Evolutionary conservation across 1,284 basidiomycete species (phyloP), one percentile per base, ranked within the genome.

Genomic region (Coniophora puteana): DNA sequence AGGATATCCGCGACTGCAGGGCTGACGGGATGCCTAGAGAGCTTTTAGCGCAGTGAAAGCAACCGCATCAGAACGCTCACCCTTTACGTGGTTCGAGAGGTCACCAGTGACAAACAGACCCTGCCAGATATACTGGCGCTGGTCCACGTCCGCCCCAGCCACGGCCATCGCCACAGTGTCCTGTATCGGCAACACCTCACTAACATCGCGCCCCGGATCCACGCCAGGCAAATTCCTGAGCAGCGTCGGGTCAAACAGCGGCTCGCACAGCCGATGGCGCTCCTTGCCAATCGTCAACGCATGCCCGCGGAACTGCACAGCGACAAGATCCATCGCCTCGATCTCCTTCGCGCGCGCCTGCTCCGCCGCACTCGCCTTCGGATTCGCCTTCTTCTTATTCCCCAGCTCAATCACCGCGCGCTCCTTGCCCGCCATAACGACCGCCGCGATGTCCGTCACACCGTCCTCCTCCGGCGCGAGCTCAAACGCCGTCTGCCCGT

Each of bases 251-350:
- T 93, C 83, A 50, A 93, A 90, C 24, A 97, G 69, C 8, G 93
- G 91, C 57, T 96, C 93, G 57, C 89, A 91, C 59, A 94, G 84
- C 29, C 89, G 75, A 69, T 96, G 92, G 35, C 93, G 74, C 52
- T 93, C 89, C 52, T 89, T 84, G 5, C 93, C 93, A 23, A 97
- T 55, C 2, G 81, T 85, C 46, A 97, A 63, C 36, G 82, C 76
- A 54, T 81, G 75, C 5, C 74, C 83, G 5, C 72, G 69, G 57
- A 89, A 89, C 54, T 87, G 73, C 11, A 91, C 62, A n/a, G 80
- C 76, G 43, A 89, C 63, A 45, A 90, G 74, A 62, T 93, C 89
- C 44, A 90, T 66, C 1, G 87, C 84, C 53, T 89, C 87, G 18
- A 89, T 86, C 62, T 90, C 87, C 47, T 74, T 72, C 36, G 84